These are phyloP conservation scores for Trametes hirsuta DNA, from an alignment of 1,284 basidiomycete species.

Conservation along the genomic window DNA sequence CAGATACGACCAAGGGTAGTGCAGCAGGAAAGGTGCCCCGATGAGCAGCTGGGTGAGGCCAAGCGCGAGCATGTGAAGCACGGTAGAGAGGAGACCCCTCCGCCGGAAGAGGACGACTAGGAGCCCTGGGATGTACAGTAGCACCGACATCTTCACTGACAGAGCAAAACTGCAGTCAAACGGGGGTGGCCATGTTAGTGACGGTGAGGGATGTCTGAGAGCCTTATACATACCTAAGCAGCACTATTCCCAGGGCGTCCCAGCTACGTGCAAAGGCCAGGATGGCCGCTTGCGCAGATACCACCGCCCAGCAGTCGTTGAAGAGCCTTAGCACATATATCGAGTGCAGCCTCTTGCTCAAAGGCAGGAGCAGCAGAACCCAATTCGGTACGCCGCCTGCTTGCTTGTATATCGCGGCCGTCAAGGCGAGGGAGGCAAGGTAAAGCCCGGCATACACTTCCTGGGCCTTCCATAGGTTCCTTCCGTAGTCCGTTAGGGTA, in stretches of 20 bases:
- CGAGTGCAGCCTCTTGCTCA: slow-evolving; percentile 94
- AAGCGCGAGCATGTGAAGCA: slow-evolving; percentile 60
- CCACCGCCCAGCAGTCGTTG: slow-evolving; percentile 91
- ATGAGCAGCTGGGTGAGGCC: slow-evolving; percentile 62
- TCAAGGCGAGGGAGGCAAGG: slow-evolving; percentile 62
- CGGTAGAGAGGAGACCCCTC: slow-evolving; percentile 61
- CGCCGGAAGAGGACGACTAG: slow-evolving; percentile 81
- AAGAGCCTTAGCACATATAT: slow-evolving; percentile 93
- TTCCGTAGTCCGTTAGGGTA: slow-evolving; percentile 64
- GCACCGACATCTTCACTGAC: slow-evolving; percentile 95
- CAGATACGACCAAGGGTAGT: slow-evolving; percentile 70
- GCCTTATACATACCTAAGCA: slow-evolving; percentile 70
- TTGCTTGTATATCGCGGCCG: slow-evolving; percentile 70
- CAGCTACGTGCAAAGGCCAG: slow-evolving; percentile 61
- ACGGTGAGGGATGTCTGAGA: no score
- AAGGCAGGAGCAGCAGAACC: slow-evolving; percentile 73
- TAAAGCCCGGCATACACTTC: slow-evolving; percentile 81
- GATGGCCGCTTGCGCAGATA: slow-evolving; percentile 62
- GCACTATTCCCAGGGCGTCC: slow-evolving; percentile 63
- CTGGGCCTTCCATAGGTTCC: slow-evolving; percentile 71
- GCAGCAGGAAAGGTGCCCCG: slow-evolving; percentile 73
- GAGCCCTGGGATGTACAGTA: slow-evolving; percentile 92
- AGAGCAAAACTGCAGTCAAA: slow-evolving; percentile 68
- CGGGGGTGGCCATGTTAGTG: background rate
- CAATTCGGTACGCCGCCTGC: slow-evolving; percentile 77